These are phyloP conservation scores for Globisporangium echinulatum DNA, from an alignment of 352 stramenopile genomes.

Conservation along the genomic window DNA sequence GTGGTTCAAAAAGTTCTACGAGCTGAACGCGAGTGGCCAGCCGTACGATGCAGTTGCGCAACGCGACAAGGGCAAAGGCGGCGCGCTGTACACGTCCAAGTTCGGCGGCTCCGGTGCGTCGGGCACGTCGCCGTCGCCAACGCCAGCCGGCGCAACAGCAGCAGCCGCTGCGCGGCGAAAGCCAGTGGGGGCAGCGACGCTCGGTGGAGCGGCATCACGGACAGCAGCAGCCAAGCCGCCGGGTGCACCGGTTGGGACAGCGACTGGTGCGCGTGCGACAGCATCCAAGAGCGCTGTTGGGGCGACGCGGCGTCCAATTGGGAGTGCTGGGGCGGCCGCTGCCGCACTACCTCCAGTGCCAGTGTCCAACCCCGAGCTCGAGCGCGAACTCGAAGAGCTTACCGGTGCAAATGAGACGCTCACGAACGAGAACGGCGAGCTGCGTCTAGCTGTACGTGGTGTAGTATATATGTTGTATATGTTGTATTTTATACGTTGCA, in stretches of 20 bases:
- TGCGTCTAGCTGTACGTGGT: constrained; percentile 56
- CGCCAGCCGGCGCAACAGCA: constrained; percentile 7
- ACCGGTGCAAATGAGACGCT: constrained; percentile 56
- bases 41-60: constrained; percentile 94
- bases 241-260: constrained; percentile 27
- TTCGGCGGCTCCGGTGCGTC: constrained; percentile 27
- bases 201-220: constrained; percentile 1
- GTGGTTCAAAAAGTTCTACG: constrained; percentile 94
- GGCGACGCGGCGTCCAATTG: constrained; percentile 24
- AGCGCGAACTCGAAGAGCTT: constrained; percentile 76
- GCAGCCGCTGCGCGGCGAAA: constrained; percentile 36
- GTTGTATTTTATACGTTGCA: too few species aligned
- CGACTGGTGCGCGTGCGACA: constrained; percentile 13
- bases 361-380: constrained; percentile 28
- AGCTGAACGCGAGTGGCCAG: constrained; percentile 70
- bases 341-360: constrained; percentile 15
- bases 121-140: constrained; percentile 21
- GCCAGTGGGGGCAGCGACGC: constrained; percentile 9
- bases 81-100: constrained; percentile 68
- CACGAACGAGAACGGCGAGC: constrained; percentile 71
- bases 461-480: background rate
- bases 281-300: constrained; percentile 8
- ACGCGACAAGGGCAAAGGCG: constrained; percentile 93
- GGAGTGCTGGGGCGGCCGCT: constrained; percentile 16
- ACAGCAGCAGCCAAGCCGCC: constrained; percentile 26